Evolutionary conservation across 768 basidiomycete genomes (phyloP), one percentile per base, ranked within the genome.

Genomic region (Suillus subaureus): DNA sequence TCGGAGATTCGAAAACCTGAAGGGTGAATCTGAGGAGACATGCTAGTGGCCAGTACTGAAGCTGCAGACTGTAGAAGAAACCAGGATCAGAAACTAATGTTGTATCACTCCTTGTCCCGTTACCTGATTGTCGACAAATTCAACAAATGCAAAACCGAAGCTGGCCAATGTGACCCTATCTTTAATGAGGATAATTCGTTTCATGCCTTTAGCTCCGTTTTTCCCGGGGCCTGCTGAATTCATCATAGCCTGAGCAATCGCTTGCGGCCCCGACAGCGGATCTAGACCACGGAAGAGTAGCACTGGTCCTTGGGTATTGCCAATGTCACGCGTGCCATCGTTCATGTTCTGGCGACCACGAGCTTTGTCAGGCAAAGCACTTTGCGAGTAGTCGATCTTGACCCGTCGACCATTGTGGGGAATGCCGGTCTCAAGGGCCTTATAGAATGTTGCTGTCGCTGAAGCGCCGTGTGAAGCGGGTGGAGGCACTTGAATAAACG

Each of bases 241-340:
- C 57, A 88, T 85, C 85, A 98, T 88, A 1, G 93, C 90, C 71
- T 91, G 87, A 52, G 91, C 84, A 49, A 99, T 93, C 9, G 94
- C 94, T 70, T 95, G 91, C 57, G 92, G 93, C 21, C 91, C 90
- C 45, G 94, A 95, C 28, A 93, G 82, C 16, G 90, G 88, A 74
- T 98, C 97, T 39, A 99, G 83, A 18, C 94, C 94, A 51, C 97
- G 90, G 73, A 99, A 90, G 16, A 99, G 84, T 16, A 99, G 81
- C 18, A 98, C 89, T 26, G 94, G 85, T 33, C 86, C 85, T 69
- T 92, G 92, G 2, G 91, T 79, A 68, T 92, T 93, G 67, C 94
- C 97, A 72, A 99, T 97, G 79, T 99, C 97, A 62, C 96, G 86
- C 62, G 94, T 98, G 3, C 97, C 97, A 71, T 99, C 97, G 73